phyloP scores from a whole-genome alignment of 75 land plant species.

The Pinus tabuliformis region DNA sequence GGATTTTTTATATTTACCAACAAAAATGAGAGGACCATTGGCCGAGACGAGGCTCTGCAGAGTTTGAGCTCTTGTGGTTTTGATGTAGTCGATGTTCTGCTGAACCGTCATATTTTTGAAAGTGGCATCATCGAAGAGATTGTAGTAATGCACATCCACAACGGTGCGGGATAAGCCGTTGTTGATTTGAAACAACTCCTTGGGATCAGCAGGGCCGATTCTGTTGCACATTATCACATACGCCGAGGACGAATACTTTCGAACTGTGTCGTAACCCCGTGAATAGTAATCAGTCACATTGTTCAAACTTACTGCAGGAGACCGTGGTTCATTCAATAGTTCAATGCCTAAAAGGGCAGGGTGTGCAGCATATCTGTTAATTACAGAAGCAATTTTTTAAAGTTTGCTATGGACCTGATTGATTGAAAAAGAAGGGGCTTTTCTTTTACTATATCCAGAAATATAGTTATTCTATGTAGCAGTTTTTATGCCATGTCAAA shows the following conservation, averaged over 20 bases:
- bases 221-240: conserved; percentile 60
- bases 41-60: conserved; percentile 17
- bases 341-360: conserved; percentile 30
- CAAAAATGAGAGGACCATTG: conserved; percentile 47
- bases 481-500: no score
- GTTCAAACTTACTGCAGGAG: conserved; percentile 6
- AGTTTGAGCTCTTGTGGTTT: conserved; percentile 22
- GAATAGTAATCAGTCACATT: conserved; percentile 21
- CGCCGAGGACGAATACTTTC: conserved; percentile 35
- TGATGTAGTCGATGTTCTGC: conserved; percentile 60
- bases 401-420: no score
- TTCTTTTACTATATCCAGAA: background rate
- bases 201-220: conserved; percentile 26
- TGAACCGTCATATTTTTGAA: conserved; percentile 47
- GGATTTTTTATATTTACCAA: conserved; percentile 48
- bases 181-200: conserved; percentile 42
- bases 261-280: conserved; percentile 23
- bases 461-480: background rate
- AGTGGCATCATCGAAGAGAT: conserved; percentile 27
- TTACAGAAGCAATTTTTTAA: background rate
- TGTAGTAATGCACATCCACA: conserved; percentile 79
- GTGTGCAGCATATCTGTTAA: conserved; percentile 20
- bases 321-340: conserved; percentile 30
- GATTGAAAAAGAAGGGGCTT: no score
- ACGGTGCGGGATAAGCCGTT: conserved; percentile 27